Percentiles rank a stretch among this genome's conserved stretches.
phyloP scores from a whole-genome alignment of 1,139 yeast species.

The Zygosaccharomyces pseudobailii region DNA sequence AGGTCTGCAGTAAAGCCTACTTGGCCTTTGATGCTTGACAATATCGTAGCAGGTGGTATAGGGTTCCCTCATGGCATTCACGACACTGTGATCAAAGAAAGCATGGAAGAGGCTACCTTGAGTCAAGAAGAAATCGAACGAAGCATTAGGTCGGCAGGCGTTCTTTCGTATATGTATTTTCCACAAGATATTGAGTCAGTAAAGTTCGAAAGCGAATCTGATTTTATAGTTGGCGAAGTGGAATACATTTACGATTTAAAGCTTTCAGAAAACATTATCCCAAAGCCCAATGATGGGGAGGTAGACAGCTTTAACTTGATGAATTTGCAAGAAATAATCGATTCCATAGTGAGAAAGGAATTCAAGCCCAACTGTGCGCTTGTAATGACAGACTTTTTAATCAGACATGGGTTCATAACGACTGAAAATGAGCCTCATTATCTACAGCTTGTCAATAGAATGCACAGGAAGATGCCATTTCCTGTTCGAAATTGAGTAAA shows the following conservation, averaged over 20 bases:
- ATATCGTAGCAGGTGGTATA: slow-evolving; percentile 92
- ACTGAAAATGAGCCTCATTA: slow-evolving; percentile 61
- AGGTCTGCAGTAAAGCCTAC: slow-evolving; percentile 75
- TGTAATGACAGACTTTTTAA: slow-evolving; percentile 73
- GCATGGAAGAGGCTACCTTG: slow-evolving; percentile 90
- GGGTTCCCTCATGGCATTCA: slow-evolving; percentile 73
- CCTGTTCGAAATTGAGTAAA: slow-evolving; percentile 39
- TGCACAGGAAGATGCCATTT: slow-evolving; percentile 70
- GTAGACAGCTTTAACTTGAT: slow-evolving; percentile 67
- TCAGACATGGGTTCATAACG: slow-evolving; percentile 70
- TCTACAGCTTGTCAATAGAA: slow-evolving; percentile 49
- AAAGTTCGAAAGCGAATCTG: slow-evolving; percentile 39
- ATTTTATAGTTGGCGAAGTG: slow-evolving; percentile 80
- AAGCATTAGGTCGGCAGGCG: slow-evolving; percentile 54
- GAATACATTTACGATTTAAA: slow-evolving; percentile 72
- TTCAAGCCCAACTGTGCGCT: slow-evolving; percentile 90
- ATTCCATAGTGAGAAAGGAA: slow-evolving; percentile 45
- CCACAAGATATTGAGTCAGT: slow-evolving; percentile 23
- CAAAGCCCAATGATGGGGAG: slow-evolving; percentile 81
- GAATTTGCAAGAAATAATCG: slow-evolving; percentile 52
- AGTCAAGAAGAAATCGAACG: slow-evolving; percentile 44
- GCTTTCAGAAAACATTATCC: slow-evolving; percentile 49
- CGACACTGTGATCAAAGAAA: slow-evolving; percentile 81
- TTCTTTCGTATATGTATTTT: slow-evolving; percentile 60
- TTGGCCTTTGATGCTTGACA: slow-evolving; percentile 86